These are phyloP conservation scores for Arxiozyma heterogenica DNA, from an alignment of 1,139 yeast species.

Conservation along the genomic window DNA sequence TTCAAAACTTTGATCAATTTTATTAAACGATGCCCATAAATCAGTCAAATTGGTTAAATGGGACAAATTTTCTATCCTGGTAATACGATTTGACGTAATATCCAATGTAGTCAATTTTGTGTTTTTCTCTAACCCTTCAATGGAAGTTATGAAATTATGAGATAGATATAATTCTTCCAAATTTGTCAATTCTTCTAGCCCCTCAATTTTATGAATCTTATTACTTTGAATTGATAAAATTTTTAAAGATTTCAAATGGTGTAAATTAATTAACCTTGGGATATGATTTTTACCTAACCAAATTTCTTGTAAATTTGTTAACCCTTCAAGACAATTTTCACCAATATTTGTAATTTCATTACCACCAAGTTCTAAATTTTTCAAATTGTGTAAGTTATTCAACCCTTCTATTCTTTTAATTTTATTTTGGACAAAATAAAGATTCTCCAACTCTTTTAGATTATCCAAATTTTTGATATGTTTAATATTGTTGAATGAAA, in stretches of 20 bases:
- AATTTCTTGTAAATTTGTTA: conserved; percentile 59
- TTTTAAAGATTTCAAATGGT: conserved; percentile 51
- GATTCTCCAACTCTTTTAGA: conserved; percentile 50
- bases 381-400: conserved; percentile 47
- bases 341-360: conserved; percentile 62
- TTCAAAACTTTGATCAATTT: conserved; percentile 51
- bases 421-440: conserved; percentile 85
- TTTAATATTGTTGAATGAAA: conserved; percentile 84
- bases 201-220: conserved; percentile 69
- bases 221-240: conserved; percentile 87
- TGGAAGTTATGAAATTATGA: conserved; percentile 66
- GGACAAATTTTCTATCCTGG: conserved; percentile 51
- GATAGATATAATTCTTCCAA: conserved; percentile 84
- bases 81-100: conserved; percentile 64
- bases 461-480: conserved; percentile 73
- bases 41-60: conserved; percentile 72
- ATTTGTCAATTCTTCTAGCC: conserved; percentile 59
- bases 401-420: conserved; percentile 65
- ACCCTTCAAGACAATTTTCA: conserved; percentile 32
- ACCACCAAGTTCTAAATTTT: conserved; percentile 84
- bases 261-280: conserved; percentile 52
- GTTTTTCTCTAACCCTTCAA: conserved; percentile 74
- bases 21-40: conserved; percentile 85
- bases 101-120: conserved; percentile 65
- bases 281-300: conserved; percentile 94